These are phyloP conservation scores for Globisporangium nunn DNA, from an alignment of 352 stramenopile species.

Conservation along the genomic window DNA sequence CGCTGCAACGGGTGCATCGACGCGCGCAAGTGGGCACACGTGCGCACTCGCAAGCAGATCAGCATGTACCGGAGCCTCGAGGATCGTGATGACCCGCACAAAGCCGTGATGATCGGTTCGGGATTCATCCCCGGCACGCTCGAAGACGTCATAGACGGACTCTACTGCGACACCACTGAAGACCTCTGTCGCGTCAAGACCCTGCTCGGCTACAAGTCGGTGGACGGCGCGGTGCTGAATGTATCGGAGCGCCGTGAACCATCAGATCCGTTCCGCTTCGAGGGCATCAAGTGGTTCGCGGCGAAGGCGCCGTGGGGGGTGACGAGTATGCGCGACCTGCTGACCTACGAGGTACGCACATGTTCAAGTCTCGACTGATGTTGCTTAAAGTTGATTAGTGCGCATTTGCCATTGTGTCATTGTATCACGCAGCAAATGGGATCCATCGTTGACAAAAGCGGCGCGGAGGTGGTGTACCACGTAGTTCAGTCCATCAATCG, in stretches of 20 bases:
- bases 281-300: no score
- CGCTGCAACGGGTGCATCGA: conserved; percentile 12
- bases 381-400: no score
- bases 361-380: no score
- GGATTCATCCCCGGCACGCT: conserved; percentile 7
- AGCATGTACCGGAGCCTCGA: conserved; percentile 10
- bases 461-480: conserved; percentile 29
- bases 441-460: conserved; percentile 9
- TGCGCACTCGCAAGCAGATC: conserved; percentile 13
- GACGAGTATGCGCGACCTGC: no score
- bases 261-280: no score
- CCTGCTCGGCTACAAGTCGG: conserved; percentile 24
- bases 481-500: conserved; percentile 34
- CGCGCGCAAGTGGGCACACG: conserved; percentile 11
- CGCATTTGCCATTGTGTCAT: no score
- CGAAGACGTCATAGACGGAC: conserved; percentile 32
- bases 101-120: conserved; percentile 12
- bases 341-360: no score
- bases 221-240: conserved; percentile 24
- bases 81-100: not conserved
- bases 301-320: no score
- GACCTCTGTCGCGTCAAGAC: conserved; percentile 25
- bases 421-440: no score
- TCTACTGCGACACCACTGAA: conserved; percentile 37
- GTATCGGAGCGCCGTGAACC: conserved; percentile 9